Conservation (phyloP, 495 filamentous ascomycete species). For the Terfezia boudieri region DNA sequence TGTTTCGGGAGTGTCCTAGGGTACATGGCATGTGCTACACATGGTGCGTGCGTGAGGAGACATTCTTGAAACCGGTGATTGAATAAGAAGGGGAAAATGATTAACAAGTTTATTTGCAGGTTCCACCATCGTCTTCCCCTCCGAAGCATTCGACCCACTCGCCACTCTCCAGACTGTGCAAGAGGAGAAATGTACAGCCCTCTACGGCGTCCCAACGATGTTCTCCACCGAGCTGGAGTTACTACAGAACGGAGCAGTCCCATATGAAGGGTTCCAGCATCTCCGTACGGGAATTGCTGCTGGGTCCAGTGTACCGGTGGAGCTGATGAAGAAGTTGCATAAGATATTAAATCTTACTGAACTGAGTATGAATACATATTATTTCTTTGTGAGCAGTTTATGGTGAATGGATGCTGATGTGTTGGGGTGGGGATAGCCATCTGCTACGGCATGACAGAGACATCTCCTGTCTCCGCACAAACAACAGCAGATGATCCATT, state of each 20-base stretch:
- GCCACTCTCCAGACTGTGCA: conserved; percentile 49
- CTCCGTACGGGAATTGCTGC: conserved; percentile 83
- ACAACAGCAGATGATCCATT: conserved; percentile 65
- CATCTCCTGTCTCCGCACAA: conserved; percentile 41
- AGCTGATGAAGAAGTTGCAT: conserved; percentile 67
- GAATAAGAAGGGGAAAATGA: not conserved
- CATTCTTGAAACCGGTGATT: no score
- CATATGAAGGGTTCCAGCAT: conserved; percentile 36
- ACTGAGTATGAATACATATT: conserved; percentile 25
- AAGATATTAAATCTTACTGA: conserved; percentile 55
- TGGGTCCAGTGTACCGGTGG: conserved; percentile 57
- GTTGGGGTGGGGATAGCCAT: conserved; percentile 28
- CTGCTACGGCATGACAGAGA: conserved; percentile 98
- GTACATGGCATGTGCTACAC: conserved; percentile 84
- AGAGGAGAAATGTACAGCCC: conserved; percentile 55
- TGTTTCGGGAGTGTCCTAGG: conserved; percentile 84
- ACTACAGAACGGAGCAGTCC: conserved; percentile 31
- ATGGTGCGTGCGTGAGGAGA: conserved; percentile 23
- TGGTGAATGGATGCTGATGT: no score
- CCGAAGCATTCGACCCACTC: conserved; percentile 64
- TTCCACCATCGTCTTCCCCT: conserved; percentile 62
- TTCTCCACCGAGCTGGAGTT: conserved; percentile 71
- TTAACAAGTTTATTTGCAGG: conserved; percentile 14
- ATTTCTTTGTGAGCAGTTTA: no score
- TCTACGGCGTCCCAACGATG: conserved; percentile 94